Evolutionary conservation across 768 basidiomycete species (phyloP).

Genomic region (Boletus coccyginus): DNA sequence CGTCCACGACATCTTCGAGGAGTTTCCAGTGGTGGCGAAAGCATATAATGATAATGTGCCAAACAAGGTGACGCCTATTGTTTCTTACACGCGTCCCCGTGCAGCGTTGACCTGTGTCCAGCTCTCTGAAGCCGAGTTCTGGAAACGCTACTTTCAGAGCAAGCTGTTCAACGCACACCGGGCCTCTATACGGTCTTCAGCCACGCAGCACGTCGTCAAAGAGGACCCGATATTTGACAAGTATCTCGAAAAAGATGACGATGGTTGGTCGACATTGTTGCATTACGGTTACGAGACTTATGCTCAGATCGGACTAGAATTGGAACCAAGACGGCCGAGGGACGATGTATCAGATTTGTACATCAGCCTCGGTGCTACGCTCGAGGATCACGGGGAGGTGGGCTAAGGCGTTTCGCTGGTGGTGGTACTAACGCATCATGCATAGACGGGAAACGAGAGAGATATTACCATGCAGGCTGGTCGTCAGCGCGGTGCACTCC

Average conservation of each 20-base stretch:
- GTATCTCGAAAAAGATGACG: conserved; percentile 95
- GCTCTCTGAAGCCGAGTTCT: conserved; percentile 91
- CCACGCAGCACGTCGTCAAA: conserved; percentile 79
- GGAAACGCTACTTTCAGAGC: conserved; percentile 96
- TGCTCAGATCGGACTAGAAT: conserved; percentile 39
- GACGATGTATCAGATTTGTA: conserved; percentile 71
- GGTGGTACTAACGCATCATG: neutral
- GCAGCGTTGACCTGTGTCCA: conserved; percentile 31
- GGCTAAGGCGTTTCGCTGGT: neutral
- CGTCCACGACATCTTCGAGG: conserved; percentile 95
- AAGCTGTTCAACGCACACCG: conserved; percentile 94
- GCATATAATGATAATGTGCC: conserved; percentile 95
- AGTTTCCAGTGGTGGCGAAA: conserved; percentile 91
- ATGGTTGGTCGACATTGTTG: conserved; percentile 53
- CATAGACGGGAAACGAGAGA: conserved; percentile 81
- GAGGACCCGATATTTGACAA: conserved; percentile 94
- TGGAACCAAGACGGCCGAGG: conserved; percentile 73
- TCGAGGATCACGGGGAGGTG: conserved; percentile 90
- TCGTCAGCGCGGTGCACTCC: conserved; percentile 80
- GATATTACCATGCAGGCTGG: conserved; percentile 98
- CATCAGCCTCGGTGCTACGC: conserved; percentile 83
- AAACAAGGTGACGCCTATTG: conserved; percentile 71
- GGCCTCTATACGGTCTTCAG: conserved; percentile 86
- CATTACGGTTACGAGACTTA: neutral
- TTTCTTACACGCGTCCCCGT: neutral